A percentile compares a stretch with the other conserved stretches of the same genome.
Conservation (phyloP, 257 asterid genomes). For the Rhazya stricta region DNA sequence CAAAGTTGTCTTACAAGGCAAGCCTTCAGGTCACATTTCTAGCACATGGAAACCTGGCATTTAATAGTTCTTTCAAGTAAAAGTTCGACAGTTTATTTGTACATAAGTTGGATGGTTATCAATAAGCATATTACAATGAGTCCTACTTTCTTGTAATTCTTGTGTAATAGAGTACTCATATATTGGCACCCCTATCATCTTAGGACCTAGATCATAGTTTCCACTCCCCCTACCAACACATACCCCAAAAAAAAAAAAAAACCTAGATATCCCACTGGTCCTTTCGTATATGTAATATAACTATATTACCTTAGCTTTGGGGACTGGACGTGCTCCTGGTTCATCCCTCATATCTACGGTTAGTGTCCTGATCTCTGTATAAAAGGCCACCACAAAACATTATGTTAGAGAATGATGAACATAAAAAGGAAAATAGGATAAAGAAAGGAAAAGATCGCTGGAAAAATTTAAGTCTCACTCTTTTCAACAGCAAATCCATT, state of each 20-base stretch:
- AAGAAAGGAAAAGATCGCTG: not conserved
- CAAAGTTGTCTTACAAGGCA: not conserved
- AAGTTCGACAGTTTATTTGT: not conserved
- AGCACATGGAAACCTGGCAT: not conserved
- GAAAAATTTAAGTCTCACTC: constrained; percentile 32
- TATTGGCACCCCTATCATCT: not conserved
- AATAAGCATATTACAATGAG: not conserved
- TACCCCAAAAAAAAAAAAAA: not conserved
- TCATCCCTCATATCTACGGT: constrained; percentile 72
- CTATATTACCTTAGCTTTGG: constrained; percentile 59
- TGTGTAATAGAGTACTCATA: not conserved
- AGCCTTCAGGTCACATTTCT: not conserved
- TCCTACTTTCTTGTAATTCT: not conserved
- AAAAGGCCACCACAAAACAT: not conserved
- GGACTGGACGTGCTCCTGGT: constrained; percentile 55
- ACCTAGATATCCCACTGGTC: not conserved
- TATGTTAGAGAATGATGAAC: not conserved
- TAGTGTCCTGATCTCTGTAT: constrained; percentile 58
- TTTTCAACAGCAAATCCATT: constrained; percentile 65
- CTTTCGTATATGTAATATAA: not conserved
- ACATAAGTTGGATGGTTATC: not conserved
- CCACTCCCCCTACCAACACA: not conserved
- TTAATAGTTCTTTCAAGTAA: not conserved
- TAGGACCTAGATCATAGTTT: not conserved
- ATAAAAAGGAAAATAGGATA: not conserved